phyloP scores from a whole-genome alignment of 805 yeast species.

The Jamesozyma spencerorum region DNA sequence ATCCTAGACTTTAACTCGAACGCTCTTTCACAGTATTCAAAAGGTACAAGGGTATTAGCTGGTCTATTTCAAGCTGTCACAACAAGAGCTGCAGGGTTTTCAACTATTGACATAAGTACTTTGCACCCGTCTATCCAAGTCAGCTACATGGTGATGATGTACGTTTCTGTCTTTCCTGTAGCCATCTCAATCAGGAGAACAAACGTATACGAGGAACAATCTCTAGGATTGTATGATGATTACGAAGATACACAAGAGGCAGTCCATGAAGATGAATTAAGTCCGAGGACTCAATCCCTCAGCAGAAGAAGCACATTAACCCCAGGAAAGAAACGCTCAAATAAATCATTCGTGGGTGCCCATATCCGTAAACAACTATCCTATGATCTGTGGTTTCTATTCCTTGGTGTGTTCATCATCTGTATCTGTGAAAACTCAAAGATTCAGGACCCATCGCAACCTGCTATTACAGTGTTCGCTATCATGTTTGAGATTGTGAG shows the following conservation, averaged over 20 bases:
- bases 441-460: conserved; percentile 36
- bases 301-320: neutral
- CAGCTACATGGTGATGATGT: conserved; percentile 93
- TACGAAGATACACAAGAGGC: conserved; percentile 7
- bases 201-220: conserved; percentile 93
- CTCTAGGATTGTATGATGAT: conserved; percentile 63
- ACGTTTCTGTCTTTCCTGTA: conserved; percentile 87
- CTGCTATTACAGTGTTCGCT: conserved; percentile 55
- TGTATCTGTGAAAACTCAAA: conserved; percentile 78
- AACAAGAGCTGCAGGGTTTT: conserved; percentile 88
- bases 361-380: conserved; percentile 88
- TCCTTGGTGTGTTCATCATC: conserved; percentile 73
- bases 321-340: conserved; percentile 23
- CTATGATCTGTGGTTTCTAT: conserved; percentile 90
- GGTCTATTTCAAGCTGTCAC: conserved; percentile 87
- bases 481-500: conserved; percentile 81
- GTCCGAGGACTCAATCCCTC: neutral
- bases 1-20: conserved; percentile 56
- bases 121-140: conserved; percentile 89
- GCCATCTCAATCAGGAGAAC: conserved; percentile 95
- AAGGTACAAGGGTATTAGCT: conserved; percentile 60
- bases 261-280: conserved; percentile 15
- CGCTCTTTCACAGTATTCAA: conserved; percentile 42
- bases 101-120: conserved; percentile 54
- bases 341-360: conserved; percentile 60